These are phyloP conservation scores for Stagonosporopsis tanaceti DNA, from an alignment of 2,329 filamentous ascomycete genomes.

Conservation along the genomic window DNA sequence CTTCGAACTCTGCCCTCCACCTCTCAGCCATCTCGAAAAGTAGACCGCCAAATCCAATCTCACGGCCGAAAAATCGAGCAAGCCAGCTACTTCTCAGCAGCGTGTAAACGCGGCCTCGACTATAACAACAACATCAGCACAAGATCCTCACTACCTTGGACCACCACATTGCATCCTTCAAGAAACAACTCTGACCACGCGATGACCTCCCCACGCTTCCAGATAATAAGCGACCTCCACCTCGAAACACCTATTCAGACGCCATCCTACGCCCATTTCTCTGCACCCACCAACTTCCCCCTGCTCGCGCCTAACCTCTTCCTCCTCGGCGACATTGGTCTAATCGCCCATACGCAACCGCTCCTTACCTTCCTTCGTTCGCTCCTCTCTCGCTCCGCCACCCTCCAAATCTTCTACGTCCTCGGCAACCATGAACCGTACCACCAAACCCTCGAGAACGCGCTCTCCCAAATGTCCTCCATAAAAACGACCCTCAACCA, in stretches of 20 bases:
- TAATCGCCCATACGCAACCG: not conserved
- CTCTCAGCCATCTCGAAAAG: too few species aligned
- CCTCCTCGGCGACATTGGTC: slow-evolving; percentile 14
- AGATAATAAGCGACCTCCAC: slow-evolving; percentile 21
- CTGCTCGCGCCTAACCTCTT: slow-evolving; percentile 5
- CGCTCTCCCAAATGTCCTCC: not conserved
- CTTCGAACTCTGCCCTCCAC: not conserved
- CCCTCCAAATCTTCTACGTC: slow-evolving; percentile 9
- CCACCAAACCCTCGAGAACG: slow-evolving; percentile 4
- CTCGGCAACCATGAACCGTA: slow-evolving; percentile 12
- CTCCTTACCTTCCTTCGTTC: slow-evolving; percentile 11
- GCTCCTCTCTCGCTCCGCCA: not conserved
- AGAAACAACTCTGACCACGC: not conserved
- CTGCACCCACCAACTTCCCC: not conserved
- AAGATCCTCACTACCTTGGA: not conserved
- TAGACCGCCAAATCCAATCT: too few species aligned
- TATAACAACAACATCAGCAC: not conserved
- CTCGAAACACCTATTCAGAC: slow-evolving; percentile 18
- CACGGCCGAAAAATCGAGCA: too few species aligned
- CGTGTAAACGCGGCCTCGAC: not conserved
- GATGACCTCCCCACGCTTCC: slow-evolving; percentile 9
- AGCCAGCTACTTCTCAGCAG: too few species aligned
- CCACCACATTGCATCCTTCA: not conserved
- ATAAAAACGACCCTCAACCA: not conserved
- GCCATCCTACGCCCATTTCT: slow-evolving; percentile 13